These are phyloP conservation scores for Xylariaceae sp. DNA, from an alignment of 2,329 filamentous ascomycete species.

Conservation along the genomic window DNA sequence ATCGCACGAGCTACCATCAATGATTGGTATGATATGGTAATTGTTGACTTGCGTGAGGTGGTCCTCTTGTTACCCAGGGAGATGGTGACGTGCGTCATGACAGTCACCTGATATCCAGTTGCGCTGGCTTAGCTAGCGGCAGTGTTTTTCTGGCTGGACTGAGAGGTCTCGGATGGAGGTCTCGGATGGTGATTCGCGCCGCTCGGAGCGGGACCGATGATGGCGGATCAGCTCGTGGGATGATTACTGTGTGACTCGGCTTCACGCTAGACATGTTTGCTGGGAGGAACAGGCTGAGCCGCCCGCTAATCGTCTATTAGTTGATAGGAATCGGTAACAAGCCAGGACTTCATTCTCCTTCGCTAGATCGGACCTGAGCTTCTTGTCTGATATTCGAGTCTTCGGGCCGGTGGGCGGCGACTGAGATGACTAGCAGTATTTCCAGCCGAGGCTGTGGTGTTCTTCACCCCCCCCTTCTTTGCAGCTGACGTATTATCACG, in stretches of 20 bases:
- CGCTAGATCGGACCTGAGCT: too few species aligned
- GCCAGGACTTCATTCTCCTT: too few species aligned
- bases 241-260: constrained; percentile 19
- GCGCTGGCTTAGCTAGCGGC: constrained; percentile 13
- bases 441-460: too few species aligned
- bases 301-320: constrained; percentile 25
- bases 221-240: constrained; percentile 28
- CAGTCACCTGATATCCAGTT: background rate
- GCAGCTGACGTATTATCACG: too few species aligned
- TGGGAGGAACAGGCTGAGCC: constrained; percentile 19
- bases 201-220: constrained; percentile 24
- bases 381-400: too few species aligned
- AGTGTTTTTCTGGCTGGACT: constrained; percentile 9
- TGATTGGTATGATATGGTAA: too few species aligned
- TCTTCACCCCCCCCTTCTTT: too few species aligned
- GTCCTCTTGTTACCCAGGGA: too few species aligned
- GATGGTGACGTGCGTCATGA: background rate
- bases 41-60: too few species aligned
- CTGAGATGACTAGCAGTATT: too few species aligned
- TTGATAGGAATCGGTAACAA: constrained; percentile 5
- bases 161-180: constrained; percentile 8
- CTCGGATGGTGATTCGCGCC: constrained; percentile 24
- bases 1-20: too few species aligned
- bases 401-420: too few species aligned
- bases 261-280: constrained; percentile 21